These are phyloP conservation scores for Dryadomyces quercus-mongolicae DNA, from an alignment of 2,329 filamentous ascomycete genomes.

Conservation along the genomic window DNA sequence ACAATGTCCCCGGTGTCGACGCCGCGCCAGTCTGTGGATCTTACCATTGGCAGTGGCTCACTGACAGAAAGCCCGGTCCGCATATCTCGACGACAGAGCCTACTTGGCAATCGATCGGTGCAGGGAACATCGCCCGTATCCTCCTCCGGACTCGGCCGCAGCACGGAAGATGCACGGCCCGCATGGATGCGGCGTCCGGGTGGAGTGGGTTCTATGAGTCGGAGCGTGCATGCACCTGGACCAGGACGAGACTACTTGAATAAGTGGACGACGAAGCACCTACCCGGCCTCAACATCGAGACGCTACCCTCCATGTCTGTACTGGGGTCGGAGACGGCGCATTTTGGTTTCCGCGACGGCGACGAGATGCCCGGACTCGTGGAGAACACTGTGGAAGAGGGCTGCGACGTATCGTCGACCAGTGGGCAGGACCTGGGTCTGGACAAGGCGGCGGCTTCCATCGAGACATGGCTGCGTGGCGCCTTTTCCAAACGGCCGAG, in stretches of 20 bases:
- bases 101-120: constrained; percentile 24
- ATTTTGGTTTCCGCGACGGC: constrained; percentile 35
- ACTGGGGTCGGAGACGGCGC: constrained; percentile 47
- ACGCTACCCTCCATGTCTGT: constrained; percentile 54
- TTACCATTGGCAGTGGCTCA: background rate
- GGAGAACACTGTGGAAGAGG: constrained; percentile 35
- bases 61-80: constrained; percentile 23
- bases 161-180: constrained; percentile 25
- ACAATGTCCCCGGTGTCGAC: constrained; percentile 55
- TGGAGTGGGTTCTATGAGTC: constrained; percentile 72
- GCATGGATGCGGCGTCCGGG: constrained; percentile 71
- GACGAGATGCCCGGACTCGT: constrained; percentile 29
- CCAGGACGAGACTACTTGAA: constrained; percentile 79
- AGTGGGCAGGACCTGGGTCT: constrained; percentile 41
- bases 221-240: constrained; percentile 60
- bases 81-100: constrained; percentile 29
- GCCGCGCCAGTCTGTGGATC: constrained; percentile 54
- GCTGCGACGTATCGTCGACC: constrained; percentile 26
- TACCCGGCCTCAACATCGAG: constrained; percentile 67
- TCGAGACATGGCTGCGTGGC: constrained; percentile 84
- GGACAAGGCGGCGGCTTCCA: constrained; percentile 73
- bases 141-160: constrained; percentile 5
- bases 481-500: constrained; percentile 54
- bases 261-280: constrained; percentile 68
- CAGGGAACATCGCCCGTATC: constrained; percentile 16